Conservation (phyloP, 495 filamentous ascomycete species). For the Cudoniella acicularis region DNA sequence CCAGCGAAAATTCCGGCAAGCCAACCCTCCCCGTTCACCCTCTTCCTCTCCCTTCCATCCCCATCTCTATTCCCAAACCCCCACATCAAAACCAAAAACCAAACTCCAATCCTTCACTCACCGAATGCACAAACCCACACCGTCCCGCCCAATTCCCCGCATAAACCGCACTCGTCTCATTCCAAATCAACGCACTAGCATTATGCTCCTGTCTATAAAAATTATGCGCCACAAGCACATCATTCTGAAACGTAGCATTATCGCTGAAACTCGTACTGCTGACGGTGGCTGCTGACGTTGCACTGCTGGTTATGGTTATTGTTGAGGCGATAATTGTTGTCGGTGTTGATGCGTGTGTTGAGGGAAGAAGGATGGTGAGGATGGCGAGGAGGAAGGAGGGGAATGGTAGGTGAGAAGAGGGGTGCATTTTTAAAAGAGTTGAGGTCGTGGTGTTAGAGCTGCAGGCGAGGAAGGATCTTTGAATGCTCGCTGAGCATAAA, state of each 20-base stretch:
- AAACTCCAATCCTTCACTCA: too few species aligned
- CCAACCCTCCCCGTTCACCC: too few species aligned
- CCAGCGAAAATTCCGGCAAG: too few species aligned
- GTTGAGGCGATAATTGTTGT: neutral
- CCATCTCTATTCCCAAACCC: too few species aligned
- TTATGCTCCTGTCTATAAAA: slow-evolving; percentile 62
- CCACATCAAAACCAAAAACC: too few species aligned
- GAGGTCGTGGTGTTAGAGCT: too few species aligned
- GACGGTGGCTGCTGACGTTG: neutral
- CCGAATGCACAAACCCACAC: slow-evolving; percentile 63
- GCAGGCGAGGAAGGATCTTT: too few species aligned
- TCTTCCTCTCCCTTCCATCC: too few species aligned
- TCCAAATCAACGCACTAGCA: slow-evolving; percentile 60
- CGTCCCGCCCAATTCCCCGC: slow-evolving; percentile 46
- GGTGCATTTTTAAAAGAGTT: too few species aligned
- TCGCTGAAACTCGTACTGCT: slow-evolving; percentile 38
- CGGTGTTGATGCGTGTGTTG: neutral
- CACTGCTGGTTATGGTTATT: neutral
- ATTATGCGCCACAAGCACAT: slow-evolving; percentile 65
- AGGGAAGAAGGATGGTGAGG: neutral
- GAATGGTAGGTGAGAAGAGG: neutral
- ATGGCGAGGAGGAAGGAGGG: neutral
- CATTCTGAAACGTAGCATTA: slow-evolving; percentile 45
- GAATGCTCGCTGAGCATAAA: too few species aligned
- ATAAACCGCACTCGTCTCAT: slow-evolving; percentile 54